Conservation (phyloP, 164 flowering plant genomes). For the Chimonanthus praecox region DNA sequence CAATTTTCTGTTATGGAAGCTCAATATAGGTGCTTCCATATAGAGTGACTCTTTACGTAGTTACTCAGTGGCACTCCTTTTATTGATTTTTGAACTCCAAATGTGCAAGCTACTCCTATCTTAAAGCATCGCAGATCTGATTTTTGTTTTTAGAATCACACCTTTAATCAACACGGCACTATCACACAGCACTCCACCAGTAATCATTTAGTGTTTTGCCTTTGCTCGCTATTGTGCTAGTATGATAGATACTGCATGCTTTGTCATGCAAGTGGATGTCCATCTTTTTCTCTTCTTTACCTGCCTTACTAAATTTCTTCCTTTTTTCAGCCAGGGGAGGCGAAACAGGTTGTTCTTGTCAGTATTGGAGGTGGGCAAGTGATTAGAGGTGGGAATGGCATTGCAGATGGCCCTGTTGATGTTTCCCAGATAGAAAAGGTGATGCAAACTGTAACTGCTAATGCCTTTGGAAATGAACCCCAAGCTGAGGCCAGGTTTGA, state of each 20-base stretch:
- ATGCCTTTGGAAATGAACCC: slow-evolving; percentile 40
- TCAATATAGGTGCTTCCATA: too few relatives aligned
- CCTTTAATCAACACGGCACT: too few relatives aligned
- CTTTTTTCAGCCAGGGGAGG: slow-evolving; percentile 78
- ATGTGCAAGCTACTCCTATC: too few relatives aligned
- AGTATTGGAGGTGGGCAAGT: slow-evolving; percentile 66
- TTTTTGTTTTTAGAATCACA: too few relatives aligned
- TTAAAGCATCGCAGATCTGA: too few relatives aligned
- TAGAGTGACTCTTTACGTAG: too few relatives aligned
- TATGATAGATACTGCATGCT: not conserved
- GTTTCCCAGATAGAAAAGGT: slow-evolving; percentile 26
- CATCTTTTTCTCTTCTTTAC: not conserved
- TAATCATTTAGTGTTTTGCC: too few relatives aligned
- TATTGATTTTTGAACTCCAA: too few relatives aligned
- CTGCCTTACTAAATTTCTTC: not conserved
- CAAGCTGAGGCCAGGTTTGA: slow-evolving; percentile 57
- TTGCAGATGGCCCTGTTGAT: slow-evolving; percentile 66
- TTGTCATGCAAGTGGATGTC: not conserved
- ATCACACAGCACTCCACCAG: too few relatives aligned
- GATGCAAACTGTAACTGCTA: slow-evolving; percentile 39
- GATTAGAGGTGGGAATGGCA: slow-evolving; percentile 80
- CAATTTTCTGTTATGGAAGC: too few relatives aligned
- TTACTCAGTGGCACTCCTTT: too few relatives aligned
- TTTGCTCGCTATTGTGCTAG: not conserved
- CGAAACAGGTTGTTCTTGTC: slow-evolving; percentile 64